Base-by-base conservation (phyloP, 441 rosid genomes). In the Mallotus repandus region DNA sequence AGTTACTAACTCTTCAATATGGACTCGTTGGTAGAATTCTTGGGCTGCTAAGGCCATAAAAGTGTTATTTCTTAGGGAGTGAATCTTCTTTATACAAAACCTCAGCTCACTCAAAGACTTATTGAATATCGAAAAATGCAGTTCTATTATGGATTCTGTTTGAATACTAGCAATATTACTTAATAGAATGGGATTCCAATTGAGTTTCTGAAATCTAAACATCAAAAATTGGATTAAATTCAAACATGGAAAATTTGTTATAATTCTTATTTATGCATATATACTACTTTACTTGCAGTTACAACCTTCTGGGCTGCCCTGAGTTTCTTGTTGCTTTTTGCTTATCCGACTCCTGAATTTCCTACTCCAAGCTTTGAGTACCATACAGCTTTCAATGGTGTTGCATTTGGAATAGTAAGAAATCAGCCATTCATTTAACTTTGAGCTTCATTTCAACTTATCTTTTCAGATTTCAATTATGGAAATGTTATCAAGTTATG, bases 331-430 rank as follows among this genome's bases (percentile, higher is more conserved):
- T 81, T 96, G 74, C 95, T 96, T 69, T 96, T 96, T 81, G 98
- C 99, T 66, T 96, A 93, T 81, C 99, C 99, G 16, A 96, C 91
- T 59, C 99, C 98, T 0, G 97, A 93, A 84, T 38, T 84, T 70
- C 94, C 98, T 64, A 93, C 98, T 73, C 99, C 99, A 78, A 96
- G 99, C 81, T 96, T 86, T 71, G 97, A 96, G 87, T 93, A 57
- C 74, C 99, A 96, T 78, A 82, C 98, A 4, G 97, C 99, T 64
- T 93, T 96, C 81, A 56, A 78, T 21, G 99, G 99, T 15, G 99
- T 96, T 78, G 85, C 97, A 0, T 78, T 93, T 60, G 99, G 98
- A 79, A 90, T 96, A 54, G 99, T 96, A 90, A 89, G 98, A 72
- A 45, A 71, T 70, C 41, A 13, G 64, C 75, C 15, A 8, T 57